Evolutionary conservation across 805 yeast genomes (phyloP).

Genomic region (Kodamaea lidongshanica): DNA sequence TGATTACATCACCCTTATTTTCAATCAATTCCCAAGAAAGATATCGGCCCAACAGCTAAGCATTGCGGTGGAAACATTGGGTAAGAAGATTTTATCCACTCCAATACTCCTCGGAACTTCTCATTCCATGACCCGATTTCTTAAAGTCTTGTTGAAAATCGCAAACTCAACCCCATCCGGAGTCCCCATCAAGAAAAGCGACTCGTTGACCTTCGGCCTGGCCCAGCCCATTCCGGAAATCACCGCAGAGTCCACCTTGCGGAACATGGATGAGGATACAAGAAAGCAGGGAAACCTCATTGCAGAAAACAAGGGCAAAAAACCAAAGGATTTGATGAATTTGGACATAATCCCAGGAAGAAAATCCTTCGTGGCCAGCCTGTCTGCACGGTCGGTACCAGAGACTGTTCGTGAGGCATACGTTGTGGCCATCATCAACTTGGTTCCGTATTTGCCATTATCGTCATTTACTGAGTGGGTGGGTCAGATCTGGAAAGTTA

Average conservation of each 20-base stretch:
- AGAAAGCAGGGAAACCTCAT: conserved; percentile 17
- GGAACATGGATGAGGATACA: conserved; percentile 19
- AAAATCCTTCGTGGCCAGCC: conserved; percentile 13
- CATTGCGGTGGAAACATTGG: conserved; percentile 52
- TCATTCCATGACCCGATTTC: conserved; percentile 22
- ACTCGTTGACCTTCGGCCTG: conserved; percentile 4
- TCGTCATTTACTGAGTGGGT: conserved; percentile 42
- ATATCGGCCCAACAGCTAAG: conserved; percentile 51
- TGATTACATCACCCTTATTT: conserved; percentile 41
- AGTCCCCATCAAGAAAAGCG: conserved; percentile 13
- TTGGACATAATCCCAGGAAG: conserved; percentile 12
- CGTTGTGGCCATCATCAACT: conserved; percentile 40
- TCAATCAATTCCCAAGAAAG: conserved; percentile 50
- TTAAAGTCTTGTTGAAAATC: conserved; percentile 36
- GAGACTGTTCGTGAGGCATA: conserved; percentile 45
- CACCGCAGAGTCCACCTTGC: conserved; percentile 30
- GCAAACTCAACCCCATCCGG: conserved; percentile 35
- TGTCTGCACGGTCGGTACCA: conserved; percentile 23
- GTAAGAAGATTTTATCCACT: conserved; percentile 32
- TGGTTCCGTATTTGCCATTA: conserved; percentile 49
- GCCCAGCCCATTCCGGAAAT: conserved; percentile 36
- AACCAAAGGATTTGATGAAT: conserved; percentile 25
- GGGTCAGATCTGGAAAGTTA: conserved; percentile 33
- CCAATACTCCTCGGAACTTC: conserved; percentile 12
- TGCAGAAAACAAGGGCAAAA: conserved; percentile 24